Base-by-base conservation (phyloP, 495 filamentous ascomycete genomes). In the Penicillium mononematosum region DNA sequence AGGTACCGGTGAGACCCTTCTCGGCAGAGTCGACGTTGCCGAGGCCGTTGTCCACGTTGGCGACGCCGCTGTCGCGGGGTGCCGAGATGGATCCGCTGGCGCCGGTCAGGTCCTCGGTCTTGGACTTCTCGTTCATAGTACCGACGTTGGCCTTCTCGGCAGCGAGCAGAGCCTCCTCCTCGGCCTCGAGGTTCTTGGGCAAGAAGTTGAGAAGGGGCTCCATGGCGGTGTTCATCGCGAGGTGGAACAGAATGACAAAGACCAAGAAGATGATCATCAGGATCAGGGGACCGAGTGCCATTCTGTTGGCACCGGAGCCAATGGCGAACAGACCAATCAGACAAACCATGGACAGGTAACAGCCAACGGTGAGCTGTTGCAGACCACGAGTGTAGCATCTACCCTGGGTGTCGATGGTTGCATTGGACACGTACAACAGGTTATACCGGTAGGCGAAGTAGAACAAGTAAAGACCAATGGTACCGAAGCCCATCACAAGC, bases 361-460 rank as follows among this genome's bases (percentile, higher is more conserved):
- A 80, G 60, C 94, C 94, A 1, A 88, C 86, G 42, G 92, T 88
- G 58, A 95, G 84, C 60, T 98, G 94, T 70, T 97, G 92, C 58
- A 98, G 75, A n/a, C 89, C 94, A 36, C 86, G 85, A 5, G 89
- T 86, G 68, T 97, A 98, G 58, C 88, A 83, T 36, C 89, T 83
- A 53, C 94, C 94, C 61, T 95, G 91, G 25, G 94, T 97, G 74
- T 98, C 93, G 67, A 97, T 87, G 50, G 79, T 59, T 29, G 88
- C 82, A 65, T 95, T 89, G 50, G 87, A 90, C 49, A 96, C 91
- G 72, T 95, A 98, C 46, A 98, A 81, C 64, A 98, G 69, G 68
- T 98, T 96, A 81, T 98, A 98, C 5, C 91, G 85, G 83, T 90
- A 97, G 53, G 94, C 92, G 46, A 96, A 78, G 74, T 97, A 97